A percentile compares a stretch with the other conserved stretches of the same genome.
Evolutionary conservation across 1,284 basidiomycete genomes (phyloP).

Genomic region (Volvariella volvacea): DNA sequence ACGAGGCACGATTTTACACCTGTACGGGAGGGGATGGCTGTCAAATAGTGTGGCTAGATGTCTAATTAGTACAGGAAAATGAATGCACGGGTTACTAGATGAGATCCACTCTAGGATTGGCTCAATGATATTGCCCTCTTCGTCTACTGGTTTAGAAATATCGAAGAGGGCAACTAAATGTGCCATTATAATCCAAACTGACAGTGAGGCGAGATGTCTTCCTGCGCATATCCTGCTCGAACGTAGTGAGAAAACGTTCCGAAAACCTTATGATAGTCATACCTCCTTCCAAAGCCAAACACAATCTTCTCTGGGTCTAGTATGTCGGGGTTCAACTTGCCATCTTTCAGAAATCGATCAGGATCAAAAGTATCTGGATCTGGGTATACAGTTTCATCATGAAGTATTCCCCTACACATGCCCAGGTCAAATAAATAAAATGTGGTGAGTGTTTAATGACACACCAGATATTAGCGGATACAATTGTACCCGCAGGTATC

Average conservation of each 20-base stretch:
- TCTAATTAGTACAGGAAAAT: too few relatives aligned
- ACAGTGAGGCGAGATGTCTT: conserved; percentile 25
- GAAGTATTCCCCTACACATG: conserved; percentile 19
- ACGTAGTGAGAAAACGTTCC: not conserved
- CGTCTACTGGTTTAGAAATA: conserved; percentile 27
- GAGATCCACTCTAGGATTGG: not conserved
- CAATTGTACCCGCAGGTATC: conserved; percentile 18
- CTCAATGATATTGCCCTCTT: conserved; percentile 7
- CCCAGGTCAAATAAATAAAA: not conserved
- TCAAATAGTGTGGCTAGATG: too few relatives aligned
- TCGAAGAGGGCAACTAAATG: conserved; percentile 30
- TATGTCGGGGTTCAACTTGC: conserved; percentile 16
- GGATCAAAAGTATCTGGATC: conserved; percentile 22
- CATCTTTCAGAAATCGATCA: conserved; percentile 22
- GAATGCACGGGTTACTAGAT: too few relatives aligned
- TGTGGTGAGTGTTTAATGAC: conserved; percentile 3
- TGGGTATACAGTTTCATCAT: conserved; percentile 19
- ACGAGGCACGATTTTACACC: too few relatives aligned
- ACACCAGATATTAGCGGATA: conserved; percentile 20
- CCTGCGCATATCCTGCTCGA: conserved; percentile 30
- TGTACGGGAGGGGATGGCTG: too few relatives aligned
- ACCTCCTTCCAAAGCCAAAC: conserved; percentile 3
- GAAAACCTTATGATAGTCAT: not conserved
- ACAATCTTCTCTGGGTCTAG: conserved; percentile 4
- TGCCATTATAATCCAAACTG: conserved; percentile 31